Evolutionary conservation across 768 basidiomycete species (phyloP).

Genomic region (Suillus lakei): DNA sequence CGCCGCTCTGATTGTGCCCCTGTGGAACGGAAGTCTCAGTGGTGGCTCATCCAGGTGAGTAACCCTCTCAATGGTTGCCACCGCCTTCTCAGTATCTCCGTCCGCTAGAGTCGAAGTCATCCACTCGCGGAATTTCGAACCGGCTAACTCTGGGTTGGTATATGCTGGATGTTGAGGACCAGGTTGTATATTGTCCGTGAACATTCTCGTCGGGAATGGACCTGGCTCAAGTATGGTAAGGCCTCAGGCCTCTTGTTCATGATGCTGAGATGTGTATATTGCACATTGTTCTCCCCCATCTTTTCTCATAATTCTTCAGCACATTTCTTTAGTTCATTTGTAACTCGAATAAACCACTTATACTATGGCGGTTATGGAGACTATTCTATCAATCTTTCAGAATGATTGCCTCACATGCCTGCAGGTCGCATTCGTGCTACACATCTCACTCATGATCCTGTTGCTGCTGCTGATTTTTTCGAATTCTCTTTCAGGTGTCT

Average conservation of each 20-base stretch:
- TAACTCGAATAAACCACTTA: no score
- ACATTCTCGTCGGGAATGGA: conserved; percentile 17
- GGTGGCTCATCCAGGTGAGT: background rate
- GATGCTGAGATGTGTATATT: no score
- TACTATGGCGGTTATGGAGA: no score
- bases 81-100: conserved; percentile 26
- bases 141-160: conserved; percentile 11
- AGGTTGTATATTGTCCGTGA: background rate
- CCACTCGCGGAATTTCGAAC: conserved; percentile 1
- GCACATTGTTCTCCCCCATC: no score
- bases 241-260: no score
- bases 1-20: background rate
- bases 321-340: no score
- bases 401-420: background rate
- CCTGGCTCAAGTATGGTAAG: conserved; percentile 11
- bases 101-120: background rate
- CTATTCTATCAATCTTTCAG: background rate
- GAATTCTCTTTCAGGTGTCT: conserved; percentile 28
- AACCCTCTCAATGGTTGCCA: conserved; percentile 20
- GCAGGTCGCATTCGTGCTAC: background rate
- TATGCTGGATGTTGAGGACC: conserved; percentile 20
- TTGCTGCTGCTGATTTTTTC: background rate
- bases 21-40: no score
- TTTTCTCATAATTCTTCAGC: no score
- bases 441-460: background rate